Evolutionary conservation across 2,329 filamentous ascomycete species (phyloP).

Genomic region (Cladophialophora yegresii): DNA sequence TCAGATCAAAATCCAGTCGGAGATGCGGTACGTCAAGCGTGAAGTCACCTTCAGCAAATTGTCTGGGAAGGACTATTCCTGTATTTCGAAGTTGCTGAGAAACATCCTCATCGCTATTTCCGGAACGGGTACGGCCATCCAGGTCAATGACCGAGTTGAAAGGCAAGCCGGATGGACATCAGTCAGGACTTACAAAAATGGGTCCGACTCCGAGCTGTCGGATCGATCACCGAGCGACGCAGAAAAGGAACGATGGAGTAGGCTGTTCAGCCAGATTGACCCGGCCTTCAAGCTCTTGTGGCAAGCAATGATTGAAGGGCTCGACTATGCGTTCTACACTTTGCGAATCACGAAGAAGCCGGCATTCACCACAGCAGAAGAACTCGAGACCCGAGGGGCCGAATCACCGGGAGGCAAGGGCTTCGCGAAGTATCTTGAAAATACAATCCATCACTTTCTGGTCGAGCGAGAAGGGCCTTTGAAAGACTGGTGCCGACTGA

Average conservation of each 20-base stretch:
- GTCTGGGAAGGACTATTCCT: conserved; percentile 64
- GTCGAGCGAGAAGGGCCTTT: conserved; percentile 22
- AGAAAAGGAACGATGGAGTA: conserved; percentile 24
- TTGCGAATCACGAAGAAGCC: conserved; percentile 26
- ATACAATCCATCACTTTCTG: conserved; percentile 25
- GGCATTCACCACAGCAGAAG: conserved; percentile 21
- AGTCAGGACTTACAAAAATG: conserved; percentile 11
- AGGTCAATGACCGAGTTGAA: conserved; percentile 24
- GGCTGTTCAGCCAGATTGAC: conserved; percentile 19
- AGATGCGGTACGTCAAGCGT: conserved; percentile 71
- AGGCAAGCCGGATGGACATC: conserved; percentile 27
- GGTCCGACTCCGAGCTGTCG: not conserved
- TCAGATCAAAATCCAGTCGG: conserved; percentile 66
- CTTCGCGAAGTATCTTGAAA: conserved; percentile 22
- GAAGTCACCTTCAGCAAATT: conserved; percentile 72
- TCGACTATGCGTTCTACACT: conserved; percentile 28
- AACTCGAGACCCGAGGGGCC: conserved; percentile 16
- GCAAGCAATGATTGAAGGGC: conserved; percentile 27
- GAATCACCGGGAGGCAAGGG: conserved; percentile 17
- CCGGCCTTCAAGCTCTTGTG: conserved; percentile 13
- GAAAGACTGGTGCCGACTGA: conserved; percentile 40
- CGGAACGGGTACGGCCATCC: conserved; percentile 26
- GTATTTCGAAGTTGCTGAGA: conserved; percentile 47
- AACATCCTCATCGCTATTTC: conserved; percentile 23
- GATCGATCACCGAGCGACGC: conserved; percentile 3